These are phyloP conservation scores for Acephala macrosclerotiorum DNA, from an alignment of 2,329 filamentous ascomycete genomes.

Conservation along the genomic window DNA sequence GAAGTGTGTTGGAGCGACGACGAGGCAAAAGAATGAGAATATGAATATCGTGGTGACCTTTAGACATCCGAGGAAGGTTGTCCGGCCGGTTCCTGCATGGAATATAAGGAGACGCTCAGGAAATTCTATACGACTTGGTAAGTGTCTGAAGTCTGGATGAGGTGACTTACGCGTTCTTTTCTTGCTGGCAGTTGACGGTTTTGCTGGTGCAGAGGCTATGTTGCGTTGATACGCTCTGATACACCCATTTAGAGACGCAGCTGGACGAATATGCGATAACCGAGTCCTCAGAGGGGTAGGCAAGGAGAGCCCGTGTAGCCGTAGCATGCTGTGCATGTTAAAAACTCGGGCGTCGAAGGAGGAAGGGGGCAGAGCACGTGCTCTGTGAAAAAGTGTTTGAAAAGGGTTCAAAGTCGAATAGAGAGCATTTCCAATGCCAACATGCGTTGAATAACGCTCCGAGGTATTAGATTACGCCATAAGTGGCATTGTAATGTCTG, in stretches of 20 bases:
- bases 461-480: background rate
- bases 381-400: background rate
- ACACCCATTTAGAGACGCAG: background rate
- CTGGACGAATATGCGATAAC: background rate
- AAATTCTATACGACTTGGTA: slow-evolving; percentile 53
- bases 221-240: background rate
- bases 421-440: background rate
- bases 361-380: slow-evolving; percentile 3
- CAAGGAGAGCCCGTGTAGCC: background rate
- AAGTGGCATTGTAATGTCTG: background rate
- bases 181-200: background rate
- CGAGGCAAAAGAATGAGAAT: slow-evolving; percentile 69
- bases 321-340: background rate
- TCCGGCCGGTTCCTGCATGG: slow-evolving; percentile 73
- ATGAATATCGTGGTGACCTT: slow-evolving; percentile 76
- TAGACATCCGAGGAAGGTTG: slow-evolving; percentile 72
- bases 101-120: slow-evolving; percentile 74
- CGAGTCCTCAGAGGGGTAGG: background rate
- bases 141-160: background rate
- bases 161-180: background rate
- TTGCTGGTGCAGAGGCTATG: background rate
- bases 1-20: slow-evolving; percentile 59
- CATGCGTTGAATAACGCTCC: background rate
- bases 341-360: background rate
- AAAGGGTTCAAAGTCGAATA: background rate